Conservation (phyloP, 2,329 filamentous ascomycete species). For the Aureobasidium mangrovei region DNA sequence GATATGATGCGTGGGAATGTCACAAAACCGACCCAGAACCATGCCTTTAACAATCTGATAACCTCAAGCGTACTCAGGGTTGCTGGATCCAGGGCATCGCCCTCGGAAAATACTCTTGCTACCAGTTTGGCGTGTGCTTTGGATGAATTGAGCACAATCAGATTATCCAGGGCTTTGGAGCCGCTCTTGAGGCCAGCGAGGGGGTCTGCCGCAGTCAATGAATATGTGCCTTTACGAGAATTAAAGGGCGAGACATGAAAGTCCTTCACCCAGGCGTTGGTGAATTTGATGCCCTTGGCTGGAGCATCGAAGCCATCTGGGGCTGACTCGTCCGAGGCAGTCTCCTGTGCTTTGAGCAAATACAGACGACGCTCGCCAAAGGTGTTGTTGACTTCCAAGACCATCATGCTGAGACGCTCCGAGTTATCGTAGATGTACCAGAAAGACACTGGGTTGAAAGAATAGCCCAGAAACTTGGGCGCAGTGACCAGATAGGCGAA, state of each 20-base stretch:
- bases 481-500: slow-evolving; percentile 65
- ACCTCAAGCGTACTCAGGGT: slow-evolving; percentile 32
- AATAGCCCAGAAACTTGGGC: slow-evolving; percentile 58
- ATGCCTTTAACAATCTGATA: slow-evolving; percentile 30
- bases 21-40: slow-evolving; percentile 60
- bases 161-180: slow-evolving; percentile 43
- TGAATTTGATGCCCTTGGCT: slow-evolving; percentile 31
- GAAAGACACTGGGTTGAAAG: slow-evolving; percentile 68
- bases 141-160: slow-evolving; percentile 53
- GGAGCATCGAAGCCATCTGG: slow-evolving; percentile 3
- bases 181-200: slow-evolving; percentile 20
- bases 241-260: slow-evolving; percentile 75
- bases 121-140: slow-evolving; percentile 53
- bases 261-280: slow-evolving; percentile 55
- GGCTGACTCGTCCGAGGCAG: slow-evolving; percentile 2
- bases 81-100: slow-evolving; percentile 42
- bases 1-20: slow-evolving; percentile 58
- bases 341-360: slow-evolving; percentile 41
- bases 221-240: slow-evolving; percentile 41
- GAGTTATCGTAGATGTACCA: slow-evolving; percentile 64
- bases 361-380: slow-evolving; percentile 65
- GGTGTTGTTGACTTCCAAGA: slow-evolving; percentile 69
- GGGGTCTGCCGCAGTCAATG: slow-evolving; percentile 39
- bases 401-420: slow-evolving; percentile 52
- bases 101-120: slow-evolving; percentile 50